Evolutionary conservation across 1,284 basidiomycete species (phyloP), one percentile per base, ranked within the genome.

Genomic region (Agaricales sp.): DNA sequence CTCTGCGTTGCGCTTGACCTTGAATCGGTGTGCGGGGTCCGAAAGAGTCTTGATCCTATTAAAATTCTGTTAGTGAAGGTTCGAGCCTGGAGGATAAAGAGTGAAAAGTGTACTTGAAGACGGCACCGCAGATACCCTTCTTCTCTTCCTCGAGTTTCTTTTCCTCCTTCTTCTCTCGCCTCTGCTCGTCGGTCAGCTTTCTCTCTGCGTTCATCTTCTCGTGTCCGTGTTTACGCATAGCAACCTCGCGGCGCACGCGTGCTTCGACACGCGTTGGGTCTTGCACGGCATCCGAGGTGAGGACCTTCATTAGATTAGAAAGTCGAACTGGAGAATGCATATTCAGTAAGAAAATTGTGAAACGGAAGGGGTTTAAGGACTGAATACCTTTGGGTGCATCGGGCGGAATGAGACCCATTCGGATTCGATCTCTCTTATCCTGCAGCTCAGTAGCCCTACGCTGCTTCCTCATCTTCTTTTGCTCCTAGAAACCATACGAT

Each of bases 241-340:
- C 88, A 25, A 99, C 94, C 64, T 99, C 95, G 45, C 90, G 76
- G 37, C 92, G 75, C 3, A 99, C 94, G 44, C 89, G 82, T 3
- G 94, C 94, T 66, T 99, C 96, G 12, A 99, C 91, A 55, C 94
- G 87, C 1, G 96, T 99, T 1, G 96, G 92, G 63, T 99, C 96
- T 71, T 93, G 89, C 11, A 98, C 86, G 0, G 93, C 94, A 62
- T 98, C 94, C 8, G 91, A 91, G 0, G 95, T 96, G 37, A 99
- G 74, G 12, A 99, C 96, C 61, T 93, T 93, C 94, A 99, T 98
- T 61, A 99, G 69, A 66, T 99, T 99, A 43, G 89, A 82, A 51
- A 99, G 74, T 46, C 93, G 91, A 51, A 99, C 95, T 92, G 59
- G 3, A 54, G 46, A 11, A 6, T 6, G 26, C 6, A 30, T 45